Evolutionary conservation across 2,329 filamentous ascomycete genomes (phyloP).

Genomic region (Monosporascus sp.): DNA sequence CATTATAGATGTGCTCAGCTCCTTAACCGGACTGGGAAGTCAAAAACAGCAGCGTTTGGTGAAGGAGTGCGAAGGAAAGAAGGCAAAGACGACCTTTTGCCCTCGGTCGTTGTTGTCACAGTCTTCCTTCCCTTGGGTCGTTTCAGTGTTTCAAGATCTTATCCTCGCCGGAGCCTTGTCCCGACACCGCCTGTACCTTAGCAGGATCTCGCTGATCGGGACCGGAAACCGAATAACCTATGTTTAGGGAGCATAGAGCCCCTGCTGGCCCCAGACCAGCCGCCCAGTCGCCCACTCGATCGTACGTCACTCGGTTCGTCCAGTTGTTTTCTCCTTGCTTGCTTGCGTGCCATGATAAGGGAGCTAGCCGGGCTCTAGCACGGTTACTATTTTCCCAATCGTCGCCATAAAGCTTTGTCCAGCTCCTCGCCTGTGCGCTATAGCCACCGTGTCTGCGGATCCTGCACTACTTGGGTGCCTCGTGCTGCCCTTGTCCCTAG

Average conservation of each 20-base stretch:
- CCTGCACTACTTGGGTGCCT: background rate
- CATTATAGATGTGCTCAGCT: constrained; percentile 50
- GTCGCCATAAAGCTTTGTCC: background rate
- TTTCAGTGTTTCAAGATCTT: constrained; percentile 4
- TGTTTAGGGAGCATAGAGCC: constrained; percentile 51
- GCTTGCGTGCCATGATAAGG: no score
- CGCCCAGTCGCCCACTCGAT: constrained; percentile 50
- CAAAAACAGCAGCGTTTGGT: background rate
- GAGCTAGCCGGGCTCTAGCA: no score
- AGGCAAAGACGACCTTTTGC: constrained; percentile 6
- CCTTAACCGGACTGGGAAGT: constrained; percentile 54
- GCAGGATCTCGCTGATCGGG: constrained; percentile 9
- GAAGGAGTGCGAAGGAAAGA: constrained; percentile 5
- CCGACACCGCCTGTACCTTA: constrained; percentile 5
- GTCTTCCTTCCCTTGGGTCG: constrained; percentile 6
- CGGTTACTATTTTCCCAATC: background rate
- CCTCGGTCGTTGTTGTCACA: background rate
- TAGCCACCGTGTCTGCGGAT: background rate
- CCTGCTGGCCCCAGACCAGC: constrained; percentile 56
- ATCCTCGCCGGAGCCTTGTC: background rate
- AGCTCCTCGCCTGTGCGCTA: background rate
- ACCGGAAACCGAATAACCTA: constrained; percentile 25
- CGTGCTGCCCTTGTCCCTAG: background rate
- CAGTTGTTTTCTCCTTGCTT: constrained; percentile 8
- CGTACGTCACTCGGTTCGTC: constrained; percentile 34